phyloP scores from a whole-genome alignment of 768 basidiomycete genomes.

The Mycena floridula region DNA sequence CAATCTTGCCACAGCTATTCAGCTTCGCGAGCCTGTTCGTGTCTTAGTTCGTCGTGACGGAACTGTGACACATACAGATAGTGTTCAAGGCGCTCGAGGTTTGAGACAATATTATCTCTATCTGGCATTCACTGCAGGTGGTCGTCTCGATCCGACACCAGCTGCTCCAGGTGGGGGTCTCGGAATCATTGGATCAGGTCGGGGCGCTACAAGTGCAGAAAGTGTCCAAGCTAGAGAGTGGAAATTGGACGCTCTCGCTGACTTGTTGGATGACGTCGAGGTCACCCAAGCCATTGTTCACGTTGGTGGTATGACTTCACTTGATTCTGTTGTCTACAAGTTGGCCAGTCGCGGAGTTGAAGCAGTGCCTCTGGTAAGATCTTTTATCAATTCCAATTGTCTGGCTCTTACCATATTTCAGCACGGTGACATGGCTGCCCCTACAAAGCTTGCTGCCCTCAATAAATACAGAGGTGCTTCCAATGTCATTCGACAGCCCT shows the following conservation, averaged over 20 bases:
- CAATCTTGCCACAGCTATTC: slow-evolving; percentile 88
- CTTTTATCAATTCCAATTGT: slow-evolving; percentile 4
- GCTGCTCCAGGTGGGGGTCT: slow-evolving; percentile 50
- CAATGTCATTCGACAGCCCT: slow-evolving; percentile 55
- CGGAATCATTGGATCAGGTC: slow-evolving; percentile 92
- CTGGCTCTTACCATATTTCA: slow-evolving; percentile 24
- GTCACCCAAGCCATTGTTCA: slow-evolving; percentile 78
- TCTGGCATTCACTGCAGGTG: slow-evolving; percentile 87
- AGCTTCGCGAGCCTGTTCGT: slow-evolving; percentile 92
- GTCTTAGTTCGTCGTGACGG: slow-evolving; percentile 95
- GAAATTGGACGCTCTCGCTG: slow-evolving; percentile 90
- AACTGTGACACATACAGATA: slow-evolving; percentile 67
- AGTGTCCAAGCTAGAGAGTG: slow-evolving; percentile 85
- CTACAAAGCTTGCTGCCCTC: slow-evolving; percentile 73
- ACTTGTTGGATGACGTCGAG: slow-evolving; percentile 85
- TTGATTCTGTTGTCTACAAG: slow-evolving; percentile 90
- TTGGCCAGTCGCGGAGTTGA: slow-evolving; percentile 81
- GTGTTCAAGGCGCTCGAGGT: slow-evolving; percentile 65
- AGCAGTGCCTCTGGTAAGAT: slow-evolving; percentile 78
- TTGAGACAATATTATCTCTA: slow-evolving; percentile 96
- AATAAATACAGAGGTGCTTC: slow-evolving; percentile 74
- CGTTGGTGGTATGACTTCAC: slow-evolving; percentile 79
- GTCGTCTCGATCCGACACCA: slow-evolving; percentile 51
- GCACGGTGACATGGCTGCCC: slow-evolving; percentile 92
- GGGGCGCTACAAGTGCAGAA: slow-evolving; percentile 74